Percentiles rank a stretch among this genome's conserved stretches.
Evolutionary conservation across 495 filamentous ascomycete genomes (phyloP).

Genomic region (Talaromyces thailandensis): DNA sequence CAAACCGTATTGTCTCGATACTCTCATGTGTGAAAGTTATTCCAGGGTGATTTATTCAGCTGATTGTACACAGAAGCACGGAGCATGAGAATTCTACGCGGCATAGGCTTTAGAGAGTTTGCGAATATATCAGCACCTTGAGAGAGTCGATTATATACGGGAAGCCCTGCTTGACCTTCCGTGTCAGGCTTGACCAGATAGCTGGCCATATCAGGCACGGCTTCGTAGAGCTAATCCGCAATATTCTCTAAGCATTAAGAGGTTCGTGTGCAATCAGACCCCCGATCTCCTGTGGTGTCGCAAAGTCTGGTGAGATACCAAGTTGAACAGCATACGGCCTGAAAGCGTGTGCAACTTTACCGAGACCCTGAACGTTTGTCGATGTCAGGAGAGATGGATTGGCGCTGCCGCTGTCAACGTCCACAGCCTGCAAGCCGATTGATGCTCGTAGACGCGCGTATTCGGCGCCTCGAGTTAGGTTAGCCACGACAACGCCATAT

Average conservation of each 20-base stretch:
- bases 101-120: constrained; percentile 41
- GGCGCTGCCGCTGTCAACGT: constrained; percentile 71
- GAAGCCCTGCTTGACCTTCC: constrained; percentile 60
- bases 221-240: constrained; percentile 47
- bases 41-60: constrained; percentile 50
- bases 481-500: constrained; percentile 38
- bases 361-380: constrained; percentile 51
- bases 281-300: constrained; percentile 48
- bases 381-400: constrained; percentile 46
- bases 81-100: constrained; percentile 59
- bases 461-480: constrained; percentile 48
- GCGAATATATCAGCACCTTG: constrained; percentile 66
- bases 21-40: constrained; percentile 50
- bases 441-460: constrained; percentile 64
- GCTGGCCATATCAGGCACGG: constrained; percentile 57
- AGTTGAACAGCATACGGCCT: constrained; percentile 59
- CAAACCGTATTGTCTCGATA: constrained; percentile 54
- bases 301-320: constrained; percentile 60
- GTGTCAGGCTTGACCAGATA: constrained; percentile 66
- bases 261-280: constrained; percentile 55
- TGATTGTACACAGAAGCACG: constrained; percentile 65
- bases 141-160: constrained; percentile 58
- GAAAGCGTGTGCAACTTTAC: constrained; percentile 52
- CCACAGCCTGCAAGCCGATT: constrained; percentile 52
- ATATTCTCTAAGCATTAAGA: constrained; percentile 41